Percentiles rank a stretch among this genome's conserved stretches.
Conservation (phyloP, 176 grass and related monocot species). For the Thalia dealbata region DNA sequence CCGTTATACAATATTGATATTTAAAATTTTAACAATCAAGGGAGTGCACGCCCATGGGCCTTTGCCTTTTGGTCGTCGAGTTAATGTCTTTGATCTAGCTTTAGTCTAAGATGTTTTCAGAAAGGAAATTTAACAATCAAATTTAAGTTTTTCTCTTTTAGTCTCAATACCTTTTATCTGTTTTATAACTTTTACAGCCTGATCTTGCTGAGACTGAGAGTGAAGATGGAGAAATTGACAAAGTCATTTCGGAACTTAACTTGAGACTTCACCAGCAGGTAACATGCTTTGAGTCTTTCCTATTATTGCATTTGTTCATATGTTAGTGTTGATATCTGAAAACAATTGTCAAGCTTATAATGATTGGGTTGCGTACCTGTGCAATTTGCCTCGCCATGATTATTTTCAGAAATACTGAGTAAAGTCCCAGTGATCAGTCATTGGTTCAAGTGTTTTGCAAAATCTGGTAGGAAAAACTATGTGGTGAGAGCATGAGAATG, state of each 20-base stretch:
- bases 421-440: background rate
- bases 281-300: background rate
- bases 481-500: background rate
- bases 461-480: background rate
- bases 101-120: too few species aligned
- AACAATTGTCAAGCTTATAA: background rate
- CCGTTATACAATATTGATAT: background rate
- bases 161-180: background rate
- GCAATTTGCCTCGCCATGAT: background rate
- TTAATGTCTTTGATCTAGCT: too few species aligned
- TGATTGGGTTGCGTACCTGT: background rate
- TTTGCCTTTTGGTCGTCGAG: too few species aligned
- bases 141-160: background rate
- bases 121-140: too few species aligned
- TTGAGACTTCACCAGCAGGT: slow-evolving; percentile 64
- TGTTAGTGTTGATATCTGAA: background rate
- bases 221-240: slow-evolving; percentile 42
- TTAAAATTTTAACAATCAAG: background rate
- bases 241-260: slow-evolving; percentile 49
- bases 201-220: slow-evolving; percentile 56
- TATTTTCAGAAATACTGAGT: background rate
- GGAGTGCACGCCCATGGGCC: too few species aligned
- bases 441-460: background rate
- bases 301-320: background rate
- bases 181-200: slow-evolving; percentile 36